Percentiles rank a stretch among this genome's conserved stretches.
phyloP scores from a whole-genome alignment of 768 basidiomycete genomes.

The Glaciozyma antarctica region DNA sequence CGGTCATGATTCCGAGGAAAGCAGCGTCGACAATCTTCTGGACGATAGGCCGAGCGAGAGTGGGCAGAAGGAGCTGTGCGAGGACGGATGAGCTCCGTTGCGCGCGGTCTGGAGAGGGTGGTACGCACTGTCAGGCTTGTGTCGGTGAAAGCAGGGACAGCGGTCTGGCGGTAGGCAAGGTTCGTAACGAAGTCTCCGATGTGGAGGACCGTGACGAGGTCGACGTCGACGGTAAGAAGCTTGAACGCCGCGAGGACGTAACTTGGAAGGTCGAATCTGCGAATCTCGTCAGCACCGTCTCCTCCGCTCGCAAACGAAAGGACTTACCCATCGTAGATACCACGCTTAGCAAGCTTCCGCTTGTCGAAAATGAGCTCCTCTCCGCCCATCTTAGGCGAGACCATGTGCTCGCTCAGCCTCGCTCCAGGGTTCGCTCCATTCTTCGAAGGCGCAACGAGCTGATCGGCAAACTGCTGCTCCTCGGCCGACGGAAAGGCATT shows the following conservation, averaged over 20 bases:
- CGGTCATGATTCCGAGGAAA: constrained; percentile 51
- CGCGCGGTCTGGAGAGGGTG: rapidly evolving
- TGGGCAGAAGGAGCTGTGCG: constrained; percentile 49
- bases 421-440: too few relatives aligned
- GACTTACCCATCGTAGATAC: constrained; percentile 48
- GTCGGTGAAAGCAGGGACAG: constrained; percentile 55
- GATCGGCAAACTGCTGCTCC: constrained; percentile 2
- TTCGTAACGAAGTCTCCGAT: constrained; percentile 61
- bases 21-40: constrained; percentile 58
- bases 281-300: background rate
- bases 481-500: background rate
- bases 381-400: constrained; percentile 5
- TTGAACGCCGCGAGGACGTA: constrained; percentile 61
- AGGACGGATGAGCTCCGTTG: background rate
- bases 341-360: constrained; percentile 41
- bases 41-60: constrained; percentile 64
- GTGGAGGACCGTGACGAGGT: constrained; percentile 48
- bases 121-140: constrained; percentile 44
- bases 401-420: too few relatives aligned
- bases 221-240: constrained; percentile 54
- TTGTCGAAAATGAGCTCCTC: constrained; percentile 33
- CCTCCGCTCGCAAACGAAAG: constrained; percentile 1
- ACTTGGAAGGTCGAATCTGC: constrained; percentile 54
- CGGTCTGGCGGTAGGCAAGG: constrained; percentile 52
- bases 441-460: background rate